These are phyloP conservation scores for Metarhizium anisopliae DNA, from an alignment of 2,329 filamentous ascomycete species.

Conservation along the genomic window DNA sequence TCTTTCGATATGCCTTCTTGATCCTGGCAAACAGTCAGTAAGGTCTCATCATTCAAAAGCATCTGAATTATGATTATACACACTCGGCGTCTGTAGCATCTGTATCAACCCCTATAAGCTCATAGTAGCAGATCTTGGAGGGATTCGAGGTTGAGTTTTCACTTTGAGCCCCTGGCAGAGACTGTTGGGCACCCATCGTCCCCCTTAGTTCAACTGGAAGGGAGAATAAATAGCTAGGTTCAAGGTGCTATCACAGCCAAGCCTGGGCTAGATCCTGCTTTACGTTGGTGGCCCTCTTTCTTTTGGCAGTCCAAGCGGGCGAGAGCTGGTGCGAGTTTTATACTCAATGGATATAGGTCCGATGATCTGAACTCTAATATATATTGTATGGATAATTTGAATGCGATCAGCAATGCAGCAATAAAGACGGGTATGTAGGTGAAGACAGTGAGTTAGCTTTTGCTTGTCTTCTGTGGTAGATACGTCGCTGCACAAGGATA, in stretches of 20 bases:
- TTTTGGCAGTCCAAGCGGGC: too few species aligned
- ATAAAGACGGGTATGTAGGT: too few species aligned
- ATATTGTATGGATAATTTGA: too few species aligned
- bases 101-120: conserved; percentile 65
- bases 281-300: too few species aligned
- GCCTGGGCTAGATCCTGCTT: too few species aligned
- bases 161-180: conserved; percentile 21
- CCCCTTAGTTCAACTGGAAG: not conserved
- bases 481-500: too few species aligned
- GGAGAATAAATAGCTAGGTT: not conserved
- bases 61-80: conserved; percentile 14
- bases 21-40: conserved; percentile 45
- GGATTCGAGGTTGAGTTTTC: conserved; percentile 15
- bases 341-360: too few species aligned
- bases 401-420: too few species aligned
- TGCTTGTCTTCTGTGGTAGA: too few species aligned
- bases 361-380: too few species aligned
- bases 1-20: conserved; percentile 85
- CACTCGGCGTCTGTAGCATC: conserved; percentile 75
- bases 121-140: conserved; percentile 76
- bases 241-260: not conserved
- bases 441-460: too few species aligned
- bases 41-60: not conserved
- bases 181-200: conserved; percentile 48
- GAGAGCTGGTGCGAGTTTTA: too few species aligned